Evolutionary conservation across 306 rosid species (phyloP).

Genomic region (Casuarina equisetifolia): DNA sequence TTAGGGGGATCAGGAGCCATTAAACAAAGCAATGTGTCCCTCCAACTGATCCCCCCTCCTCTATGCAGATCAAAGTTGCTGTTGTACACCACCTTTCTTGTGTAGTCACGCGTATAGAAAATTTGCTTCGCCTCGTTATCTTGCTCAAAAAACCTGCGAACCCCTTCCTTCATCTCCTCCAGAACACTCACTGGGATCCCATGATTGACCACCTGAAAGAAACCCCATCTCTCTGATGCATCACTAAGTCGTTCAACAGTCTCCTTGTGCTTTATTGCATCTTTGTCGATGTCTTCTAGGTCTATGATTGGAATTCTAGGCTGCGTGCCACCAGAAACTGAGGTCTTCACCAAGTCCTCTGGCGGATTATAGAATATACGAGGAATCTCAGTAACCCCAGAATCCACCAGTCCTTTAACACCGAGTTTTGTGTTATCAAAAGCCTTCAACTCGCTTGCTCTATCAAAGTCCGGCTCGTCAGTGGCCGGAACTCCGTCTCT

Average conservation of each 20-base stretch:
- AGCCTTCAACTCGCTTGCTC: conserved; percentile 41
- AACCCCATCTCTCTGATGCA: conserved; percentile 48
- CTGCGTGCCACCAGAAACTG: conserved; percentile 4
- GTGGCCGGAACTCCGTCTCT: neutral
- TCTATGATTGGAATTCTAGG: conserved; percentile 46
- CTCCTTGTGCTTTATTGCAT: conserved; percentile 16
- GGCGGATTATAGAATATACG: conserved; percentile 39
- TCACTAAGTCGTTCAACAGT: conserved; percentile 24
- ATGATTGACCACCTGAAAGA: conserved; percentile 53
- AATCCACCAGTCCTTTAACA: conserved; percentile 69
- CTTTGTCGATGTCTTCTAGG: conserved; percentile 17
- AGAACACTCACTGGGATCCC: conserved; percentile 31
- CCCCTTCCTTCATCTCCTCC: conserved; percentile 36
- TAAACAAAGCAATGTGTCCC: conserved; percentile 29
- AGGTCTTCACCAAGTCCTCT: conserved; percentile 5
- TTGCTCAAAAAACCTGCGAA: conserved; percentile 39
- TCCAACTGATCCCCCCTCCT: conserved; percentile 40
- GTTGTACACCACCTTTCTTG: conserved; percentile 14
- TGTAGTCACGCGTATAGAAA: conserved; percentile 26
- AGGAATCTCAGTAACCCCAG: conserved; percentile 54
- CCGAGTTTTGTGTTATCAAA: conserved; percentile 58
- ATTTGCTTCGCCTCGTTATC: conserved; percentile 35
- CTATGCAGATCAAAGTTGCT: conserved; percentile 35
- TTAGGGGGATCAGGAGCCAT: conserved; percentile 39
- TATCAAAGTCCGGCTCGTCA: conserved; percentile 3